phyloP scores from a whole-genome alignment of 2,329 filamentous ascomycete genomes.

The Fusarium sp. region DNA sequence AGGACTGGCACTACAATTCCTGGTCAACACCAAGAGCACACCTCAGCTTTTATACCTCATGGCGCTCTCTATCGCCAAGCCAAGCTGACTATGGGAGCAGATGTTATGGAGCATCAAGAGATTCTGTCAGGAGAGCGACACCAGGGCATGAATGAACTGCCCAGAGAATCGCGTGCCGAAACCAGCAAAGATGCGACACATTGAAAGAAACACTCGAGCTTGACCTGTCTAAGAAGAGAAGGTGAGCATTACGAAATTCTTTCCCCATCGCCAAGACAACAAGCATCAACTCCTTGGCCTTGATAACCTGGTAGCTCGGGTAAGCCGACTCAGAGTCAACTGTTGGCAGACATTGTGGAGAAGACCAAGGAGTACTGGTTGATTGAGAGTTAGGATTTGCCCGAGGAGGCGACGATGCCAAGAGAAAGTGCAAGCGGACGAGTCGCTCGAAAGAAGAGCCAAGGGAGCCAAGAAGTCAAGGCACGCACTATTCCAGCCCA shows the following conservation, averaged over 20 bases:
- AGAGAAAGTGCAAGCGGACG: constrained; percentile 17
- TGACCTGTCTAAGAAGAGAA: constrained; percentile 31
- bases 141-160: constrained; percentile 13
- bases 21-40: background rate
- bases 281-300: constrained; percentile 20
- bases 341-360: constrained; percentile 27
- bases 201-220: constrained; percentile 15
- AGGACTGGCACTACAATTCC: background rate
- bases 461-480: constrained; percentile 33
- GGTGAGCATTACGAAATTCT: constrained; percentile 30
- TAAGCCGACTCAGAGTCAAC: constrained; percentile 16
- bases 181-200: constrained; percentile 24
- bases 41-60: constrained; percentile 26
- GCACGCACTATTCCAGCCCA: constrained; percentile 18
- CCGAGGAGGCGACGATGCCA: constrained; percentile 35
- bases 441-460: constrained; percentile 22
- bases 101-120: constrained; percentile 8
- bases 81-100: constrained; percentile 8
- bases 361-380: constrained; percentile 7
- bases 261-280: constrained; percentile 28
- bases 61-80: constrained; percentile 24
- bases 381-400: constrained; percentile 26
- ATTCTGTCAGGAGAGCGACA: constrained; percentile 8
- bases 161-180: constrained; percentile 21
- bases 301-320: constrained; percentile 25